phyloP scores from a whole-genome alignment of 2,329 filamentous ascomycete species.

The Fusarium sp. region DNA sequence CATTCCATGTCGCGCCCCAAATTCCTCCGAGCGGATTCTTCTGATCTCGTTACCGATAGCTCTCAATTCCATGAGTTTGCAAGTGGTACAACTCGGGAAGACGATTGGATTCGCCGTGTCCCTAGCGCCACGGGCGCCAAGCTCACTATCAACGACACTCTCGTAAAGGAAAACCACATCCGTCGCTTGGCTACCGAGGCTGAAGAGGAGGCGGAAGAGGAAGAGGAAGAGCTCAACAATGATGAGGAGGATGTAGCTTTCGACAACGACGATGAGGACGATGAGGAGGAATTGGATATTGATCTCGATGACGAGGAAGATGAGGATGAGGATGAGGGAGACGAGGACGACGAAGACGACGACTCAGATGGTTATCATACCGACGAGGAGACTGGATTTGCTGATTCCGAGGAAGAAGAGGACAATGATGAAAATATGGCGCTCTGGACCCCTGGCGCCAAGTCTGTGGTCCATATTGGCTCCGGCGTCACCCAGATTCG shows the following conservation, averaged over 20 bases:
- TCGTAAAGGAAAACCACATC: conserved; percentile 91
- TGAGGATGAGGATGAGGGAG: conserved; percentile 65
- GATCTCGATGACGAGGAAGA: conserved; percentile 55
- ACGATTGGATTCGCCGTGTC: conserved; percentile 90
- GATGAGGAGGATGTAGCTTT: conserved; percentile 57
- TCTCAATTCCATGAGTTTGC: conserved; percentile 92
- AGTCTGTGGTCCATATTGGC: conserved; percentile 55
- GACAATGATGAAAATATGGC: conserved; percentile 77
- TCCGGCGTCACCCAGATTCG: conserved; percentile 54
- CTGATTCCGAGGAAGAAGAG: conserved; percentile 78
- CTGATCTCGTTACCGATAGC: conserved; percentile 68
- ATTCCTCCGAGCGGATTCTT: conserved; percentile 67
- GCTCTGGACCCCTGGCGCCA: conserved; percentile 68
- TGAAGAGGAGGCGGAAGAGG: conserved; percentile 87
- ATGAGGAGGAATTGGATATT: conserved; percentile 66
- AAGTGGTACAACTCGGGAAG: conserved; percentile 83
- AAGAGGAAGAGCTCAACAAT: conserved; percentile 72
- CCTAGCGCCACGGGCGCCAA: conserved; percentile 75
- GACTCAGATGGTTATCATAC: conserved; percentile 82
- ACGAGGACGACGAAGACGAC: conserved; percentile 69
- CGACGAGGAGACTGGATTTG: conserved; percentile 78
- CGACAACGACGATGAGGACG: conserved; percentile 60
- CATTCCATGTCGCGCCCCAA: conserved; percentile 54
- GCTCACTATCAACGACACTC: conserved; percentile 90
- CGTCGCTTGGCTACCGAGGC: conserved; percentile 89